Evolutionary conservation across 805 yeast species (phyloP), one percentile per base, ranked within the genome.

Genomic region (Wickerhamomyces sydowiorum): DNA sequence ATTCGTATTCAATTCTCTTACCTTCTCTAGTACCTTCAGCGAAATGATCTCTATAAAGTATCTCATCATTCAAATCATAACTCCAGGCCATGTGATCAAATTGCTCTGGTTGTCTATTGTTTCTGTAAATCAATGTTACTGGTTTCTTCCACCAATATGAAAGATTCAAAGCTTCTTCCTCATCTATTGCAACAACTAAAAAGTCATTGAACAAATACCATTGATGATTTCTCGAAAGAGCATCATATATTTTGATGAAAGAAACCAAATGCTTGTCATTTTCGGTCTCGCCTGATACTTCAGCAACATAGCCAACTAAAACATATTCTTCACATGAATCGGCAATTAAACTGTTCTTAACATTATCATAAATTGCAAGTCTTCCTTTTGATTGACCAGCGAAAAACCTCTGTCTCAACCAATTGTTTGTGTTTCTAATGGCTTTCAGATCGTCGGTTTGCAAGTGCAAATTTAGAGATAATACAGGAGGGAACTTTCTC

Each of bases 171-270:
- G 86, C 97, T 51, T 93, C 97, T 13, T 72, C 74, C 51, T 82
- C 86, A 1, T 82, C 72, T 1, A 93, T 71, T 20, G 79, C 81
- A 52, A 78, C 75, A 14, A 90, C 98, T 49, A 93, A 66, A 62
- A 91, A 93, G 61, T 93, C 98, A 57, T 93, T 93, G 60, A 93
- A 88, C 56, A 93, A 60, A 54, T 73, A 78, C 99, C 99, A 93
- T 24, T 59, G 59, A 39, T 61, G 64, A 4, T 37, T 43, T 2
- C 56, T 54, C 9, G 53, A 48, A 9, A 50, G 29, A 5, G 51
- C 47, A 37, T 71, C 71, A 14, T 62, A 66, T 4, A 78, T 64
- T 46, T 72, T 72, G 2, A 75, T 70, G 50, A 74, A 75, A 0
- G 89, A 73, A 0, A 86, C 83, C 39, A 82, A 59, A 51, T 80